Conservation (phyloP, 768 basidiomycete species). For the Lentinula detonsa region DNA sequence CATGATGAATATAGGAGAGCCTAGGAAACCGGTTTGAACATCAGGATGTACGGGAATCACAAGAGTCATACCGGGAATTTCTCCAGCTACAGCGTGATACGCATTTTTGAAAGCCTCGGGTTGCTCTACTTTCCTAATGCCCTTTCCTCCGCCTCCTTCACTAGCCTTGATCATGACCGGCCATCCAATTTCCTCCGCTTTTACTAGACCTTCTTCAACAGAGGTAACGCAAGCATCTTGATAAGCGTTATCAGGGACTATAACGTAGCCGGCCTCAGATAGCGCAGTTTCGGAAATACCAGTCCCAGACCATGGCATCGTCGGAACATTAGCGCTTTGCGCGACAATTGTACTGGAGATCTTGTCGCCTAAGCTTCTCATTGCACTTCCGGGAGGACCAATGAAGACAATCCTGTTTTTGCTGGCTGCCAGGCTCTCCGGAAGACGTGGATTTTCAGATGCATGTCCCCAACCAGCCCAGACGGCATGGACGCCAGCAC, state of each 20-base stretch:
- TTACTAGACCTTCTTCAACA: slow-evolving; percentile 81
- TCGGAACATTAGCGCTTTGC: slow-evolving; percentile 92
- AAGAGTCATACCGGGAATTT: slow-evolving; percentile 79
- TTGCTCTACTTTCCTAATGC: slow-evolving; percentile 90
- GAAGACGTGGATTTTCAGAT: slow-evolving; percentile 95
- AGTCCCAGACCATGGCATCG: slow-evolving; percentile 98
- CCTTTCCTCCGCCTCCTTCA: slow-evolving; percentile 98
- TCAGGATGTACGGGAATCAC: slow-evolving; percentile 5
- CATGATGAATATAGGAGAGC: slow-evolving; percentile 99
- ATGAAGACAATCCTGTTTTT: slow-evolving; percentile 98
- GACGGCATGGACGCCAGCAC: slow-evolving; percentile 95
- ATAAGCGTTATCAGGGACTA: slow-evolving; percentile 91
- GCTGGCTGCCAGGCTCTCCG: slow-evolving; percentile 86
- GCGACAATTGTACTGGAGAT: slow-evolving; percentile 99
- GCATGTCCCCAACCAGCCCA: slow-evolving; percentile 99
- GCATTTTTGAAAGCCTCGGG: slow-evolving; percentile 90
- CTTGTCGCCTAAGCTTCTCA: slow-evolving; percentile 99
- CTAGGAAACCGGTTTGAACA: slow-evolving; percentile 27
- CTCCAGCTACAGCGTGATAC: slow-evolving; percentile 88
- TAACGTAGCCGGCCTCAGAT: slow-evolving; percentile 85
- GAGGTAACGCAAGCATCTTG: slow-evolving; percentile 78
- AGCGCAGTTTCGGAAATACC: slow-evolving; percentile 86
- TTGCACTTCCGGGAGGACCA: slow-evolving; percentile 96
- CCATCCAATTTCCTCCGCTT: slow-evolving; percentile 86
- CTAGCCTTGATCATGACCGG: slow-evolving; percentile 99